Conservation (phyloP, 192 early-diverging fungal genomes). For the Dimargaris xerosporica region DNA sequence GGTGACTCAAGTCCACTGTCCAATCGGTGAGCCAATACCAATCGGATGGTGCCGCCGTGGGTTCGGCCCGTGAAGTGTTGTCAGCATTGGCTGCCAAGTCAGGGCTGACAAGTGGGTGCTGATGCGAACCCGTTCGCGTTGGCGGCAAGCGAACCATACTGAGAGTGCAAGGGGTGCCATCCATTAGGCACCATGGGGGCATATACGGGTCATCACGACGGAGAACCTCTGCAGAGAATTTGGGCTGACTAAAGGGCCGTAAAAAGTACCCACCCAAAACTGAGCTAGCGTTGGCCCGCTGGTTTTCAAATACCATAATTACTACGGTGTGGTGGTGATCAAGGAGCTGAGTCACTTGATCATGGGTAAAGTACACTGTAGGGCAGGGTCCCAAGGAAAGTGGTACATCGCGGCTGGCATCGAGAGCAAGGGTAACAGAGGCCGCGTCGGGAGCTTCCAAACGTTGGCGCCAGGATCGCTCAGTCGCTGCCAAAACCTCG, state of each 20-base stretch:
- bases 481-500: constrained; percentile 42
- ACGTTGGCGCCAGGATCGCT: constrained; percentile 28
- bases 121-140: neutral
- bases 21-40: constrained; percentile 81
- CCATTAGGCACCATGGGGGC: constrained; percentile 2
- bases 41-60: neutral
- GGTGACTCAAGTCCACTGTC: constrained; percentile 46
- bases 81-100: too few relatives aligned
- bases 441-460: neutral
- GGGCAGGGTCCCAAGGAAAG: too few relatives aligned
- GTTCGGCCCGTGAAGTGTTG: too few relatives aligned
- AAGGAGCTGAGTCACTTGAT: constrained; percentile 24
- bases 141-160: neutral
- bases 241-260: constrained; percentile 26
- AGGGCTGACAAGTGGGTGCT: neutral
- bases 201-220: neutral
- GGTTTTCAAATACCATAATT: constrained; percentile 50
- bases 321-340: constrained; percentile 39
- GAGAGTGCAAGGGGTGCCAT: constrained; percentile 7
- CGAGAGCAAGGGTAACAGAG: neutral
- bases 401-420: too few relatives aligned
- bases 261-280: constrained; percentile 8
- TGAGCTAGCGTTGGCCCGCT: constrained; percentile 37
- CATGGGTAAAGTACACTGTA: neutral
- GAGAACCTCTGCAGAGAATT: constrained; percentile 25